Evolutionary conservation across 177 flowering plant species (phyloP), one percentile per base, ranked within the genome.

Genomic region (Vitis hybrid): DNA sequence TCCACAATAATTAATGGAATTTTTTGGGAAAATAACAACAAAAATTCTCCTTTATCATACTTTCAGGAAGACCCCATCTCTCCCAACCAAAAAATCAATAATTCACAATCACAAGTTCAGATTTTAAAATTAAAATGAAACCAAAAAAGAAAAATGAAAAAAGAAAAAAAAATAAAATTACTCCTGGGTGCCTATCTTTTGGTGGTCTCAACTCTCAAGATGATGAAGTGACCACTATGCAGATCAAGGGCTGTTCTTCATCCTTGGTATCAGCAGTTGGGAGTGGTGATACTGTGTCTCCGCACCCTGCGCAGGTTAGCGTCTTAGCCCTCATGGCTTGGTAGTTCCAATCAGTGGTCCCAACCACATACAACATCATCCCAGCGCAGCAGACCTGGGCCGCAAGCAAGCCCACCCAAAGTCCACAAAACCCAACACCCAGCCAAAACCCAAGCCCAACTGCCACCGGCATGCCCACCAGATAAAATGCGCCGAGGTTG

Each of bases 381-480:
- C 89, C 97, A 9, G 94, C 96, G 62, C 98, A 93, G 49, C 89
- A 83, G 0, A 85, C 82, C 70, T 93, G 97, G 81, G 98, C 97
- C 65, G 97, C 49, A 0, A 93, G 51, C n/a, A 93, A 65, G 7
- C 97, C 98, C 1, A 88, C 6, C 96, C 97, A 93, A 5, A 91
- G 83, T 70, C 98, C 98, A 76, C 78, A 66, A 62, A 91, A 91
- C 27, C 98, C 98, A 12, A 88, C 73, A 4, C 84, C 87, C 2
- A 82, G 30, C 70, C 66, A 66, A 67, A 91, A 86, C 68, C 88
- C 89, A 27, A 93, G 86, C 80, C 88, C 93, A 58, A 93, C 52
- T 0, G 92, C 98, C 64, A 91, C 86, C 2, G 98, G 98, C 93
- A 88, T 86, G 2, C 98, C 98, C 66, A 91, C 92, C 3, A 84